Conservation (phyloP, 768 basidiomycete species). For the Xanthoconium stramineum region DNA sequence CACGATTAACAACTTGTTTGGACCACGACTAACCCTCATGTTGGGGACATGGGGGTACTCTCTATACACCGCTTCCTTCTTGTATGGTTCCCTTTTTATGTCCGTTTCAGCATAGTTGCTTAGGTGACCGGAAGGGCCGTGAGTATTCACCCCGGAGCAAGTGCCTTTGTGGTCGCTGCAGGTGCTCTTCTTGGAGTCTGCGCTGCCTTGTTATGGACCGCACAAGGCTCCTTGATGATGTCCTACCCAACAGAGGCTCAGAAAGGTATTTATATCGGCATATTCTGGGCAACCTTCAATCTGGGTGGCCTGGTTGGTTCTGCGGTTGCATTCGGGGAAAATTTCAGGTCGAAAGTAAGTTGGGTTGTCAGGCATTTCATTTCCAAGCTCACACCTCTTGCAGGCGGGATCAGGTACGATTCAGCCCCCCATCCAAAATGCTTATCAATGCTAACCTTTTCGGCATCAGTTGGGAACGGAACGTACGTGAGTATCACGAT, state of each 20-base stretch:
- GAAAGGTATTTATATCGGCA: conserved; percentile 48
- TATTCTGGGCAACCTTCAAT: conserved; percentile 75
- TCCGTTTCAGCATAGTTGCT: neutral
- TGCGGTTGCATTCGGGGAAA: conserved; percentile 69
- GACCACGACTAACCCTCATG: conserved; percentile 46
- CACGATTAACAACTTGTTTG: conserved; percentile 72
- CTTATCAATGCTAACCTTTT: neutral
- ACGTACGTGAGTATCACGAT: conserved; percentile 69
- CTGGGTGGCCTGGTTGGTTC: conserved; percentile 77
- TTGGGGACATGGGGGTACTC: conserved; percentile 52
- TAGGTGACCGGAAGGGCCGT: conserved; percentile 38
- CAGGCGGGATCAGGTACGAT: conserved; percentile 30
- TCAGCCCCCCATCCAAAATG: neutral
- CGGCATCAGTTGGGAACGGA: conserved; percentile 56
- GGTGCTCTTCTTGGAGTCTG: conserved; percentile 50
- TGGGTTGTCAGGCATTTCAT: neutral
- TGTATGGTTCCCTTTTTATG: conserved; percentile 30
- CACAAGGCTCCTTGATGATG: conserved; percentile 54
- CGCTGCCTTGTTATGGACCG: conserved; percentile 53
- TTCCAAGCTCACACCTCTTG: neutral
- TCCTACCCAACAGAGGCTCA: conserved; percentile 54
- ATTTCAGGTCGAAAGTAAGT: conserved; percentile 59
- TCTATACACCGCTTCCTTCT: conserved; percentile 45
- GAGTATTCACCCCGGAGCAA: conserved; percentile 35
- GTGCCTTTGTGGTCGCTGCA: conserved; percentile 45